Base-by-base conservation (phyloP, 441 rosid species). In the Adansonia rubrostipa region DNA sequence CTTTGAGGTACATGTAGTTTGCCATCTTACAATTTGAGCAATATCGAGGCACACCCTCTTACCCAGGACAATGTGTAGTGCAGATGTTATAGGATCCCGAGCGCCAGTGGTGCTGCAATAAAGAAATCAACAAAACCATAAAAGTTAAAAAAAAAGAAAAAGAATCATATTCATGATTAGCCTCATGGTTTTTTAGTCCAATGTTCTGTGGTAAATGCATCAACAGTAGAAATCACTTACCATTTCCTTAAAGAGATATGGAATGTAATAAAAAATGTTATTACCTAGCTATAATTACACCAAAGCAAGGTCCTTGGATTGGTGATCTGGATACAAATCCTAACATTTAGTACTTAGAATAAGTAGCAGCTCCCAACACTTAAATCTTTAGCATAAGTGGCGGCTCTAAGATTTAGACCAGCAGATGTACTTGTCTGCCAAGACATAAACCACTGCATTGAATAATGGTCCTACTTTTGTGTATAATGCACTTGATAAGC, bases 1-100 rank as follows among this genome's bases (percentile, higher is more conserved):
- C 72, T 82, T 79, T 8, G 97, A 90, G 71, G 84, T 79, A 53
- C 89, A 77, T 68, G 92, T 83, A 42, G 86, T 80, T 87, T 89
- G 91, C 99, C 98, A 95, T 85, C 97, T 93, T 83, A 95, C 97
- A 84, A 95, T 89, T 85, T 95, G 99, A 88, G 94, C 95, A 81
- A 90, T 77, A 82, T 95, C 99, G 73, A 95, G 98, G 82, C 79
- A 68, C 77, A 92, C 71, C 84, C 88, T 88, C 86, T 92, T 91
- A 19, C 99, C 99, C 80, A 95, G 84, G 78, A 91, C 88, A 82
- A 95, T 89, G 81, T 95, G 96, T 87, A 95, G 79, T 5, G 97
- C 95, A 65, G 99, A 95, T 83, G 97, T 95, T 71, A 88, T 72
- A 78, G 97, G 92, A 90, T 95, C 99, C 76, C 99, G 89, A 81